phyloP scores from a whole-genome alignment of 2,329 filamentous ascomycete species.

The Aspergillus versicolor region DNA sequence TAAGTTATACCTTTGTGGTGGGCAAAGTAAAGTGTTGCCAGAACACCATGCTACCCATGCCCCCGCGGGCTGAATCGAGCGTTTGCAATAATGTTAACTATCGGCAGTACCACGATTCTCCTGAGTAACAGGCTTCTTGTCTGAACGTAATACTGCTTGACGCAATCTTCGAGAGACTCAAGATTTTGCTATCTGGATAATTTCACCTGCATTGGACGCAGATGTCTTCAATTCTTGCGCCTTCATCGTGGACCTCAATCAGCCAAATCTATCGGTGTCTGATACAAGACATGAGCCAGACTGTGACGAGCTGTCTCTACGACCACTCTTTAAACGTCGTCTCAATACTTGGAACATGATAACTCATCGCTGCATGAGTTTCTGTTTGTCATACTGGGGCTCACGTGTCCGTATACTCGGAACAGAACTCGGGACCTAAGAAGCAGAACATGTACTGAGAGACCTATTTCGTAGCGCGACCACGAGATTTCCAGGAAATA shows the following conservation, averaged over 20 bases:
- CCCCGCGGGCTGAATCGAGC: neutral
- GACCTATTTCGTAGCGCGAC: neutral
- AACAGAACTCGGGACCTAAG: neutral
- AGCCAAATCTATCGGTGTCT: neutral
- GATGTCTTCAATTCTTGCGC: neutral
- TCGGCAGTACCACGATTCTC: neutral
- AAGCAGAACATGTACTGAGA: neutral
- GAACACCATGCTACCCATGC: neutral
- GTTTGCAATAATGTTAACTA: neutral
- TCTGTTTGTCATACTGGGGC: neutral
- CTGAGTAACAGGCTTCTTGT: neutral
- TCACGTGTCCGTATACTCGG: neutral
- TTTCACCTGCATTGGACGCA: no score
- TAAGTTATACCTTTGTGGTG: neutral
- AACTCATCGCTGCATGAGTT: neutral
- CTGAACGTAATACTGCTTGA: neutral
- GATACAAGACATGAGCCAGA: neutral
- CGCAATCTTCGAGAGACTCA: no score
- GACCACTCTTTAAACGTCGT: neutral
- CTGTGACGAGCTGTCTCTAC: neutral
- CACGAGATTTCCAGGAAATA: neutral
- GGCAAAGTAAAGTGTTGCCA: neutral
- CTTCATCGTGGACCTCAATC: neutral
- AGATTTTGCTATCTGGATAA: no score
- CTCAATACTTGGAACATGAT: neutral